phyloP scores from a whole-genome alignment of 768 basidiomycete genomes.

The Pleurotus tuber-regium region DNA sequence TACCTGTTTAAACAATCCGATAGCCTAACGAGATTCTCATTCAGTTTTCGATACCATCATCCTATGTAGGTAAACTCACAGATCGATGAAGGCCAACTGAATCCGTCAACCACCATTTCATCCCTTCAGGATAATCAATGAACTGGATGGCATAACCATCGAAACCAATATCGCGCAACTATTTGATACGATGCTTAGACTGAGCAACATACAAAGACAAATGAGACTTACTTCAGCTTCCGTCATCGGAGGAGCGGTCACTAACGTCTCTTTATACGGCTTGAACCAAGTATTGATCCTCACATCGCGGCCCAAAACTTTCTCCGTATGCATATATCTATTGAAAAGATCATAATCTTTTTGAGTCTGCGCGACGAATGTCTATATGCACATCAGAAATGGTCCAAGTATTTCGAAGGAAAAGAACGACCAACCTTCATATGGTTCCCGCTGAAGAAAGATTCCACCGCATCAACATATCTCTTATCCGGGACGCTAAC shows the following conservation, averaged over 20 bases:
- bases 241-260: slow-evolving; percentile 53
- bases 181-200: not conserved
- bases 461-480: slow-evolving; percentile 72
- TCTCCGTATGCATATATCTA: slow-evolving; percentile 50
- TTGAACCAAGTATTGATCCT: slow-evolving; percentile 72
- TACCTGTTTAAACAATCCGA: slow-evolving; percentile 51
- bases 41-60: not conserved
- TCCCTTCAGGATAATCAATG: slow-evolving; percentile 70
- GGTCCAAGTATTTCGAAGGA: not conserved
- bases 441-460: slow-evolving; percentile 56
- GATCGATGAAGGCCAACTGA: slow-evolving; percentile 69
- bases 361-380: slow-evolving; percentile 79
- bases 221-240: slow-evolving; percentile 50
- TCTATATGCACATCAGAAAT: slow-evolving; percentile 41
- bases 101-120: slow-evolving; percentile 67
- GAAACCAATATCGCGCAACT: slow-evolving; percentile 67
- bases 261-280: slow-evolving; percentile 30
- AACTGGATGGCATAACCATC: slow-evolving; percentile 84
- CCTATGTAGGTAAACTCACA: slow-evolving; percentile 40
- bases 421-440: slow-evolving; percentile 51
- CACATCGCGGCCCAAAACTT: slow-evolving; percentile 47
- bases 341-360: slow-evolving; percentile 80
- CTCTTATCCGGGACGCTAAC: slow-evolving; percentile 62
- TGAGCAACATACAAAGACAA: not conserved
- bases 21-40: slow-evolving; percentile 42